A percentile compares a stretch with the other conserved stretches of the same genome.
Conservation (phyloP, 2,329 filamentous ascomycete species). For the Monosporascus sp. region DNA sequence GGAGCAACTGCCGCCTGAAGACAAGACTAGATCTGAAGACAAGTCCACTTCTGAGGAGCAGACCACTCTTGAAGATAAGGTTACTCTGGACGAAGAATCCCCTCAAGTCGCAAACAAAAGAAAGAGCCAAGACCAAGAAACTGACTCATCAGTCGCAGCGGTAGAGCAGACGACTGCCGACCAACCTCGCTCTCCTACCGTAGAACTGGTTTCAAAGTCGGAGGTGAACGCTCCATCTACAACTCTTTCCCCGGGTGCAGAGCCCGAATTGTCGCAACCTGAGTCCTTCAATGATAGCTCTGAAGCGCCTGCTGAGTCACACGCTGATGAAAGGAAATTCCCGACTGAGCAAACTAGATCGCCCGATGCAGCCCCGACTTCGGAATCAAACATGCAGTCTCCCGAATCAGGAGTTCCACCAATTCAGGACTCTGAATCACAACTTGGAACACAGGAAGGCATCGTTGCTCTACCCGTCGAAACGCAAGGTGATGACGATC, state of each 20-base stretch:
- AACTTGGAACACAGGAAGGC: background rate
- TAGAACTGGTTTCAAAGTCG: background rate
- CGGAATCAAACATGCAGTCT: background rate
- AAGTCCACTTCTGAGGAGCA: too few species aligned
- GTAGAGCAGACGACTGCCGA: slow-evolving; percentile 2
- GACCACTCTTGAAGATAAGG: too few species aligned
- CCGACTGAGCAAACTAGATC: background rate
- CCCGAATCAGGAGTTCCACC: background rate
- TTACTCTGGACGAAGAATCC: slow-evolving; percentile 3
- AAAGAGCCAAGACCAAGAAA: slow-evolving; percentile 8
- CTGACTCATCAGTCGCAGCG: slow-evolving; percentile 3
- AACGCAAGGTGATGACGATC: background rate
- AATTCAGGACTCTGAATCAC: background rate
- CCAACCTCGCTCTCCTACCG: slow-evolving; percentile 2
- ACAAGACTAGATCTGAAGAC: too few species aligned
- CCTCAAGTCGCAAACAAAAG: slow-evolving; percentile 12
- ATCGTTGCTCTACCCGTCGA: background rate
- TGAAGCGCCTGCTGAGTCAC: background rate
- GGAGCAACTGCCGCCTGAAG: background rate
- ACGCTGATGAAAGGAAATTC: background rate
- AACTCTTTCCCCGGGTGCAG: background rate
- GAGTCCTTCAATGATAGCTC: background rate
- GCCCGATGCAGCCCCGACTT: background rate
- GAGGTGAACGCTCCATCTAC: background rate
- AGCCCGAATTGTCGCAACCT: background rate